Conservation (phyloP, 345 rosid genomes). For the Sapria himalayana region DNA sequence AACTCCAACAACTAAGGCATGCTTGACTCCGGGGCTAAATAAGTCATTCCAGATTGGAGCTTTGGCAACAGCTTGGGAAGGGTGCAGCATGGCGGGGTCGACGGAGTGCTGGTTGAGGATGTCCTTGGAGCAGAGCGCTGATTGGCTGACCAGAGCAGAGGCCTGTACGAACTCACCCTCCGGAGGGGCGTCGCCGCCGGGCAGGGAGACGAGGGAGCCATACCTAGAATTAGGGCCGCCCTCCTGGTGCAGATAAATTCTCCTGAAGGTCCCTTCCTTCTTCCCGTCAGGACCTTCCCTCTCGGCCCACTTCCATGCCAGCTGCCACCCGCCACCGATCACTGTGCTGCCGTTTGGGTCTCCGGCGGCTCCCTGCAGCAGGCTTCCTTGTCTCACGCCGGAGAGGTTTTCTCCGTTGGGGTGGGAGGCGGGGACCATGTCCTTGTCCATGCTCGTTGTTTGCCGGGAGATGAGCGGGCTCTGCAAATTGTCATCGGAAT, state of each 20-base stretch:
- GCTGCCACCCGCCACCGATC: slow-evolving; percentile 96
- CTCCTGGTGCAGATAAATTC: slow-evolving; percentile 71
- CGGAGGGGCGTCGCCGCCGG: slow-evolving; percentile 32
- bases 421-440: slow-evolving; percentile 23
- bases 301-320: slow-evolving; percentile 93
- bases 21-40: slow-evolving; percentile 86
- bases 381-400: slow-evolving; percentile 41
- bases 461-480: slow-evolving; percentile 90
- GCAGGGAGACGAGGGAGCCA: slow-evolving; percentile 49
- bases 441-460: slow-evolving; percentile 58
- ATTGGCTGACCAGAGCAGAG: slow-evolving; percentile 78
- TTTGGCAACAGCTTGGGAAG: slow-evolving; percentile 35
- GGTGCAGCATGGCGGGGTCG: slow-evolving; percentile 90
- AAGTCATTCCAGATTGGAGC: slow-evolving; percentile 63
- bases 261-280: slow-evolving; percentile 64
- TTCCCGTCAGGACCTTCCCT: slow-evolving; percentile 48
- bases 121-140: slow-evolving; percentile 62
- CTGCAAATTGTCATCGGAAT: slow-evolving; percentile 57
- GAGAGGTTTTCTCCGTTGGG: slow-evolving; percentile 38
- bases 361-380: slow-evolving; percentile 32
- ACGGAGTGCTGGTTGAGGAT: slow-evolving; percentile 32
- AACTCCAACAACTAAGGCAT: slow-evolving; percentile 71
- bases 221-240: slow-evolving; percentile 38
- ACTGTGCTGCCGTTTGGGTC: slow-evolving; percentile 33
- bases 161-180: slow-evolving; percentile 50